phyloP scores from a whole-genome alignment of 768 basidiomycete genomes.

The Hypholoma fasciculare region DNA sequence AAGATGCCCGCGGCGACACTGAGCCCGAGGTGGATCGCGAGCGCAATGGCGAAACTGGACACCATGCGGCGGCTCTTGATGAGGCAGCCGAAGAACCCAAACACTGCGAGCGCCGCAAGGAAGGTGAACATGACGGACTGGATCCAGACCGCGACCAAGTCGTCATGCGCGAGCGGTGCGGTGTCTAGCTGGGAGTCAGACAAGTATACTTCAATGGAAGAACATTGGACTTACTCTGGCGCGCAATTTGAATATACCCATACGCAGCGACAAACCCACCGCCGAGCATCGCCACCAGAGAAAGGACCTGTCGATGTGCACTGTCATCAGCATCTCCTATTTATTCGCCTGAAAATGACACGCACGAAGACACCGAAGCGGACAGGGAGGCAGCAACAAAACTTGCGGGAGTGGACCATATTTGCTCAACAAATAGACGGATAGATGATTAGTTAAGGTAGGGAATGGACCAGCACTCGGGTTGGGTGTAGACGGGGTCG shows the following conservation, averaged over 20 bases:
- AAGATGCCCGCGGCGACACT: conserved; percentile 49
- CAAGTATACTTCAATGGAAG: background rate
- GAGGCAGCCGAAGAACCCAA: conserved; percentile 54
- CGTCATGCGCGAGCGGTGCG: conserved; percentile 33
- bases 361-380: conserved; percentile 61
- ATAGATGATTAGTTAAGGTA: conserved; percentile 15
- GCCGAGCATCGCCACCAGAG: conserved; percentile 43
- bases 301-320: conserved; percentile 16
- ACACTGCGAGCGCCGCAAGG: conserved; percentile 44
- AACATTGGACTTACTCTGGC: conserved; percentile 36
- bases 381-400: conserved; percentile 68
- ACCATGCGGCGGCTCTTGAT: conserved; percentile 42
- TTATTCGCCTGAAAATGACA: background rate
- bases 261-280: conserved; percentile 44
- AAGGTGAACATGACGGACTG: conserved; percentile 48
- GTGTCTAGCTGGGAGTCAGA: conserved; percentile 20
- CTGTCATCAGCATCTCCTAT: background rate
- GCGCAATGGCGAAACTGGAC: conserved; percentile 39
- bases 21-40: conserved; percentile 46
- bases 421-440: conserved; percentile 30
- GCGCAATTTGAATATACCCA: conserved; percentile 47
- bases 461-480: conserved; percentile 21
- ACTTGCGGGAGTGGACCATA: conserved; percentile 52
- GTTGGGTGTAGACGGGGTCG: conserved; percentile 20
- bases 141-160: conserved; percentile 46